Evolutionary conservation across 805 yeast genomes (phyloP).

Genomic region (Tetrapisispora fleetii): DNA sequence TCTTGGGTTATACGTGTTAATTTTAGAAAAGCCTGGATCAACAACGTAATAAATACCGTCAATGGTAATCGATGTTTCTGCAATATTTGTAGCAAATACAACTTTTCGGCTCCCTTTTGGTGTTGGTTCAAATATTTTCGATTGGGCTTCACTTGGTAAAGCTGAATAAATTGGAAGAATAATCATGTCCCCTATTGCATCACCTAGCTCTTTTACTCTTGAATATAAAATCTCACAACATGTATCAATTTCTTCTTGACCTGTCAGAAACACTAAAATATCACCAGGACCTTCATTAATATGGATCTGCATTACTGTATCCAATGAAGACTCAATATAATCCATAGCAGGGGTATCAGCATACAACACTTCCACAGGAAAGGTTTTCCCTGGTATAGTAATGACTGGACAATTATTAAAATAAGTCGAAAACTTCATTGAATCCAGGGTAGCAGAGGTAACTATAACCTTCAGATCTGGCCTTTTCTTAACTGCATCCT

Average conservation of each 20-base stretch:
- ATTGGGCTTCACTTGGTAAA: conserved; percentile 82
- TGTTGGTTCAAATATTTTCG: conserved; percentile 80
- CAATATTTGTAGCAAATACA: conserved; percentile 90
- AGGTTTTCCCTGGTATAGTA: conserved; percentile 81
- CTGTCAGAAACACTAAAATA: conserved; percentile 73
- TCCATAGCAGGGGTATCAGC: conserved; percentile 79
- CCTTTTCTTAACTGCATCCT: conserved; percentile 58
- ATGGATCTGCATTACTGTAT: conserved; percentile 80
- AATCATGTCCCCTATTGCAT: conserved; percentile 52
- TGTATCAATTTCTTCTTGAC: conserved; percentile 92
- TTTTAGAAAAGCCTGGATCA: conserved; percentile 91
- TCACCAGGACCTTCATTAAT: conserved; percentile 71
- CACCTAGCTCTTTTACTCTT: conserved; percentile 57
- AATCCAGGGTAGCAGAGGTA: conserved; percentile 90
- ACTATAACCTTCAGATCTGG: conserved; percentile 70
- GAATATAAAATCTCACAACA: conserved; percentile 67
- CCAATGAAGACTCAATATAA: conserved; percentile 73
- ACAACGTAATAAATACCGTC: conserved; percentile 88
- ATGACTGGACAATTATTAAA: conserved; percentile 76
- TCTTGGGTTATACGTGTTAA: conserved; percentile 79
- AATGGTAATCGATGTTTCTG: conserved; percentile 93
- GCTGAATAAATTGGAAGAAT: conserved; percentile 87
- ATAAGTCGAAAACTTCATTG: conserved; percentile 71
- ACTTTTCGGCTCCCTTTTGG: conserved; percentile 79
- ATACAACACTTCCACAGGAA: conserved; percentile 77